Percentiles rank a stretch among this genome's conserved stretches.
These are phyloP conservation scores for Plenodomus biglobosus DNA, from an alignment of 2,329 filamentous ascomycete genomes.

Conservation along the genomic window DNA sequence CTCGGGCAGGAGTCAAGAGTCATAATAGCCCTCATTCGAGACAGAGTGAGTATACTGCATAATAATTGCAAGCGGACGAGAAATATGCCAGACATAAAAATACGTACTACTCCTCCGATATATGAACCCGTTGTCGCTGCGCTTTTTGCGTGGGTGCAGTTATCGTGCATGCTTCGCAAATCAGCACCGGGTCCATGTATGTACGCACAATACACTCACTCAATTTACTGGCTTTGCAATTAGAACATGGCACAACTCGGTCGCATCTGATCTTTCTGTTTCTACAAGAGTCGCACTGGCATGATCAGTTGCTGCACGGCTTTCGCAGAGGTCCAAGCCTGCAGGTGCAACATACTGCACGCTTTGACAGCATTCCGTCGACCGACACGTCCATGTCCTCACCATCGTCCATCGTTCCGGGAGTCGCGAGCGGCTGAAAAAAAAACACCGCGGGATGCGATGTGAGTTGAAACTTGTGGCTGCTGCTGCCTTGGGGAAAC, in stretches of 20 bases:
- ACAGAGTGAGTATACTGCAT: too few species aligned
- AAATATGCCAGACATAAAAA: not conserved
- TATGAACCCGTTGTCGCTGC: constrained; percentile 39
- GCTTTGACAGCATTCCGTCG: constrained; percentile 33
- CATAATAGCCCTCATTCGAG: too few species aligned
- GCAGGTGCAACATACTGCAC: constrained; percentile 27
- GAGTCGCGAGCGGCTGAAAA: constrained; percentile 1
- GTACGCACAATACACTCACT: constrained; percentile 21
- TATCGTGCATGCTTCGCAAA: constrained; percentile 34
- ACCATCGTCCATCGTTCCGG: constrained; percentile 28
- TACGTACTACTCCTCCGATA: constrained; percentile 43
- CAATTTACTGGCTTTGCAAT: constrained; percentile 42
- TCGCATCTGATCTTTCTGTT: constrained; percentile 42
- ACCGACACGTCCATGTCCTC: constrained; percentile 35
- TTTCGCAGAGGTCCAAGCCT: not conserved
- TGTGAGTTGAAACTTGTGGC: not conserved
- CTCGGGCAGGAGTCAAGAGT: not conserved
- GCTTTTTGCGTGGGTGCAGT: constrained; percentile 37
- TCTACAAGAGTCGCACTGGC: constrained; percentile 40
- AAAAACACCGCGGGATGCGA: constrained; percentile 18
- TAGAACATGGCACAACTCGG: constrained; percentile 38
- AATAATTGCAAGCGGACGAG: too few species aligned
- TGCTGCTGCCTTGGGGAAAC: constrained; percentile 6
- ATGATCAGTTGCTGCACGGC: constrained; percentile 5
- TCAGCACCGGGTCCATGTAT: constrained; percentile 7